phyloP scores from a whole-genome alignment of 208 protist species.

The Trypanosoma lewisi region DNA sequence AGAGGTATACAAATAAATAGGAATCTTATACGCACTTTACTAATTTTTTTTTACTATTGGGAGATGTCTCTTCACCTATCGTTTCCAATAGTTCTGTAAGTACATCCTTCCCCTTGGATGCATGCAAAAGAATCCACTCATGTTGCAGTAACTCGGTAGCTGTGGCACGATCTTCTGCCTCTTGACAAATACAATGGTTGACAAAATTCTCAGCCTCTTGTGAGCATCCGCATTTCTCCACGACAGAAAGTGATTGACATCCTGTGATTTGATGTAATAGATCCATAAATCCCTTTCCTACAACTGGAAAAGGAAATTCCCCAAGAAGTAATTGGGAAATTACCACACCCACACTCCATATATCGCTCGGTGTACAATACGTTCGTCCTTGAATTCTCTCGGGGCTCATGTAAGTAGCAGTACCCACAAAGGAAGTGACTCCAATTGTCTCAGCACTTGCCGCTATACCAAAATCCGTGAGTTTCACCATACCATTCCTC shows the following conservation, averaged over 20 bases:
- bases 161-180: slow-evolving; percentile 58
- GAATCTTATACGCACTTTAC: too few species aligned
- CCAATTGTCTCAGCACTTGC: slow-evolving; percentile 81
- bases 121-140: slow-evolving; percentile 77
- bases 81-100: slow-evolving; percentile 47
- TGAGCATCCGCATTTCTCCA: slow-evolving; percentile 44
- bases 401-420: slow-evolving; percentile 86
- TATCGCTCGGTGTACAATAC: slow-evolving; percentile 81
- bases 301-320: slow-evolving; percentile 61
- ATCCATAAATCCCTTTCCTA: slow-evolving; percentile 76
- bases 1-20: too few species aligned
- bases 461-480: slow-evolving; percentile 87
- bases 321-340: slow-evolving; percentile 69
- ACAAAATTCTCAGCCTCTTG: slow-evolving; percentile 68
- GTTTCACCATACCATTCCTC: slow-evolving; percentile 62
- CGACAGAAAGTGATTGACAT: slow-evolving; percentile 51
- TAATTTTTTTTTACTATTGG: not conserved
- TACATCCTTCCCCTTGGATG: slow-evolving; percentile 43
- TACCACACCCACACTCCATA: slow-evolving; percentile 87
- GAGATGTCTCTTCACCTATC: slow-evolving; percentile 22
- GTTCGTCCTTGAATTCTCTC: slow-evolving; percentile 78
- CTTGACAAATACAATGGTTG: slow-evolving; percentile 58
- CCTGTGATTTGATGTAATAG: slow-evolving; percentile 71
- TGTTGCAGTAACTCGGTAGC: slow-evolving; percentile 59
- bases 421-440: slow-evolving; percentile 86